Percentiles rank a stretch among this genome's conserved stretches.
Evolutionary conservation across 2,329 filamentous ascomycete species (phyloP).

Genomic region (Stachybotrys chlorohalonatus): DNA sequence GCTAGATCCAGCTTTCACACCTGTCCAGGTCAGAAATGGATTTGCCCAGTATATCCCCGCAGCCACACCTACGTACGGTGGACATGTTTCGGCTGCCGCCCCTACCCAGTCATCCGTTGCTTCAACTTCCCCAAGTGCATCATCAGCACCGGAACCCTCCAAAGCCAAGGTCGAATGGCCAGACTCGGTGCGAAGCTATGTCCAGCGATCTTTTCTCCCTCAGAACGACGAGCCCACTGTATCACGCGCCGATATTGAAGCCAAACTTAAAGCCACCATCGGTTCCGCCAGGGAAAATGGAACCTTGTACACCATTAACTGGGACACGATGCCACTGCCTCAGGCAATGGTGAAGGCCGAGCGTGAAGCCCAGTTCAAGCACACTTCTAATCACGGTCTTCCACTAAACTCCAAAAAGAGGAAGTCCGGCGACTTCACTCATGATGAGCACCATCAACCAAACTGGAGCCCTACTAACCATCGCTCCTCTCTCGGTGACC

Average conservation of each 20-base stretch:
- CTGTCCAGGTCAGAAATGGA: conserved; percentile 53
- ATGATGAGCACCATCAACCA: conserved; percentile 45
- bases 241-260: conserved; percentile 63
- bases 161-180: conserved; percentile 70
- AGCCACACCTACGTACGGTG: conserved; percentile 20
- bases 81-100: conserved; percentile 16
- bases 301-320: conserved; percentile 66
- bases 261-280: conserved; percentile 78
- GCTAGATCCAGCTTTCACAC: conserved; percentile 47
- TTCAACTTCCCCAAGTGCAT: conserved; percentile 16
- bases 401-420: conserved; percentile 58
- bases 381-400: conserved; percentile 13
- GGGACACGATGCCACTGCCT: conserved; percentile 74
- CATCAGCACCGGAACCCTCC: conserved; percentile 20
- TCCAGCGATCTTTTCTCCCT: conserved; percentile 77
- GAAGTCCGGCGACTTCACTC: conserved; percentile 62
- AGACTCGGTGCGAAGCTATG: conserved; percentile 74
- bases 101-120: conserved; percentile 12
- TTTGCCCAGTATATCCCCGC: conserved; percentile 38
- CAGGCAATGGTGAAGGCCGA: conserved; percentile 74
- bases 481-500: conserved; percentile 56
- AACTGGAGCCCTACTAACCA: conserved; percentile 70
- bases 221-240: conserved; percentile 59
- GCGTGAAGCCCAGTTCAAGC: conserved; percentile 42
- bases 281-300: conserved; percentile 68